These are phyloP conservation scores for Sugiyamaella smithiae DNA, from an alignment of 805 yeast species.

Conservation along the genomic window DNA sequence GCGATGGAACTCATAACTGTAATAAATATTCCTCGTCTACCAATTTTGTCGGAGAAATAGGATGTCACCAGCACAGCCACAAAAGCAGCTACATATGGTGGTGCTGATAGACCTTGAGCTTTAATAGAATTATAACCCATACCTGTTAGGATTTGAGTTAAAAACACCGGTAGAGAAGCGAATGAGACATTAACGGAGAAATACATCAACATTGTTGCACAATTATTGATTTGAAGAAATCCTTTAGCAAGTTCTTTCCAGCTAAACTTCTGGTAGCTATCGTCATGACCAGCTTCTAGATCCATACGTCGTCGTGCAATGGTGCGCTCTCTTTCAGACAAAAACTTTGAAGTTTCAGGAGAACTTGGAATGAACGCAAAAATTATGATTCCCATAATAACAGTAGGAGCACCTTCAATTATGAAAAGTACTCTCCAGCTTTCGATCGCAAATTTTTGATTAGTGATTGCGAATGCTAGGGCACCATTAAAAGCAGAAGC, in stretches of 20 bases:
- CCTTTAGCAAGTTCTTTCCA: no score
- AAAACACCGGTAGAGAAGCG: conserved; percentile 44
- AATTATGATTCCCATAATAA: conserved; percentile 37
- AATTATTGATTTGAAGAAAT: neutral
- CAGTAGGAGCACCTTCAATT: conserved; percentile 44
- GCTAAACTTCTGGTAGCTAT: no score
- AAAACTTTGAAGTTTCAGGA: conserved; percentile 37
- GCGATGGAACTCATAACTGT: conserved; percentile 8
- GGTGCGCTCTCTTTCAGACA: conserved; percentile 41
- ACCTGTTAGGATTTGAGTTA: conserved; percentile 45
- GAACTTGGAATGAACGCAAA: conserved; percentile 39
- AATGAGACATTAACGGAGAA: conserved; percentile 22
- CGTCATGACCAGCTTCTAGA: neutral
- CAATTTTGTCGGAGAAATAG: conserved; percentile 42
- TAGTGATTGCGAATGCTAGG: conserved; percentile 50
- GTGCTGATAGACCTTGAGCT: conserved; percentile 46
- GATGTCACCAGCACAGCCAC: conserved; percentile 42
- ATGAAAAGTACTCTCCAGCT: conserved; percentile 51
- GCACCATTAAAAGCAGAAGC: conserved; percentile 60
- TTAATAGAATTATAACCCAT: conserved; percentile 41
- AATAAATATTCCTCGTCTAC: conserved; percentile 26
- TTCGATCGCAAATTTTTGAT: conserved; percentile 34
- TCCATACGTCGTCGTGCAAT: neutral
- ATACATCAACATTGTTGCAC: conserved; percentile 14
- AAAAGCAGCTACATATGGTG: conserved; percentile 42